phyloP scores from a whole-genome alignment of 176 grass and related monocot species.

The Tillandsia leiboldiana region DNA sequence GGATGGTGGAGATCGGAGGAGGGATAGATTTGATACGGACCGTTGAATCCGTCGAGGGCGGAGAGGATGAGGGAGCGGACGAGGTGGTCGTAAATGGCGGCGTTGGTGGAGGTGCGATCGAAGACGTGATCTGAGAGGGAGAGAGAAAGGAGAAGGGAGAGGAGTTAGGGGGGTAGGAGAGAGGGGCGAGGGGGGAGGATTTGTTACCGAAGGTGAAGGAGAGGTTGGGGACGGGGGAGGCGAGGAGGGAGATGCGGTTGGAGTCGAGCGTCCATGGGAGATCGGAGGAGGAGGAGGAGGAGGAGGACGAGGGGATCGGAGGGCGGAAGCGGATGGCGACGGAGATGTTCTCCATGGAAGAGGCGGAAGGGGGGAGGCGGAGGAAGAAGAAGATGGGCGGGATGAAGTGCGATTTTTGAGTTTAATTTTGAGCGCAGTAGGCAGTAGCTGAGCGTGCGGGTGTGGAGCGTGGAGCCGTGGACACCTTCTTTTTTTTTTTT shows the following conservation, averaged over 20 bases:
- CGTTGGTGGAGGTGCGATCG: slow-evolving; percentile 48
- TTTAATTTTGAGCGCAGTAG: too few relatives aligned
- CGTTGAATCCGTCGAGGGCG: slow-evolving; percentile 82
- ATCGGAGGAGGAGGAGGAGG: background rate
- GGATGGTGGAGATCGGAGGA: background rate
- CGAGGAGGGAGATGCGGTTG: slow-evolving; percentile 48
- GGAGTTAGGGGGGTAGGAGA: background rate
- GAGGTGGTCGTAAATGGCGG: slow-evolving; percentile 45
- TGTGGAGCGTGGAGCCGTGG: too few relatives aligned
- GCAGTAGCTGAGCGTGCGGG: too few relatives aligned
- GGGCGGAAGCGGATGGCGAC: slow-evolving; percentile 90
- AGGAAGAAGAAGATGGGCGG: too few relatives aligned
- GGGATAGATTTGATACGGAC: slow-evolving; percentile 8
- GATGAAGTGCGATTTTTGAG: too few relatives aligned
- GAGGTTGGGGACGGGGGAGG: slow-evolving; percentile 34
- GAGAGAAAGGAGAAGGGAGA: background rate
- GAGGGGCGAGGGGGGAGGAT: too few relatives aligned
- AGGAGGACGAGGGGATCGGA: background rate
- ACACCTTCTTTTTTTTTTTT: too few relatives aligned
- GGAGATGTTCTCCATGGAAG: slow-evolving; percentile 83
- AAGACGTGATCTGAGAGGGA: slow-evolving; percentile 57
- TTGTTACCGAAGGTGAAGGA: slow-evolving; percentile 69
- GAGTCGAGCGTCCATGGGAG: slow-evolving; percentile 63
- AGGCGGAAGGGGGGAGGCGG: background rate
- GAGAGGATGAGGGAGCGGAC: slow-evolving; percentile 54